Conservation (phyloP, 768 basidiomycete genomes). For the Cystobasidium tubakii region DNA sequence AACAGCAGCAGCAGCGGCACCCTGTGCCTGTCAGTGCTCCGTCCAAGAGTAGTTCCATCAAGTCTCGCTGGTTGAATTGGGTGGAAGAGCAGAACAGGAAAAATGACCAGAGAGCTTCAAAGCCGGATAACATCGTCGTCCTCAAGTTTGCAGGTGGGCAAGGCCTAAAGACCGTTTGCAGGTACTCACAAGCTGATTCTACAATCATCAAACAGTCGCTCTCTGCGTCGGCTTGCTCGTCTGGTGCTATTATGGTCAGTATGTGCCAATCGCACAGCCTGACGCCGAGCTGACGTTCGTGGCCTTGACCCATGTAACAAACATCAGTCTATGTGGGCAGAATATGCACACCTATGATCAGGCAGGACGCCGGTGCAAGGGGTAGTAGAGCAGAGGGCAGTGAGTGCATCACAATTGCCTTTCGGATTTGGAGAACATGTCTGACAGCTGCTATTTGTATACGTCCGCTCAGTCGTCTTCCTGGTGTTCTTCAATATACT, state of each 20-base stretch:
- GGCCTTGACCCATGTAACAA: not conserved
- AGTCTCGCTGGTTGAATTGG: not conserved
- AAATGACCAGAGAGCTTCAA: not conserved
- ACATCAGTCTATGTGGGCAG: constrained; percentile 26
- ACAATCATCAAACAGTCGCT: not conserved
- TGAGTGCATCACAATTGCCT: constrained; percentile 1
- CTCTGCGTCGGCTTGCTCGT: constrained; percentile 35
- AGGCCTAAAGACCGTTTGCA: too few relatives aligned
- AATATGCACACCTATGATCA: constrained; percentile 60
- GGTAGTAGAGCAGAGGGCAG: constrained; percentile 53
- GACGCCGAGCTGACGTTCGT: constrained; percentile 14
- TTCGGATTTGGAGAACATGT: too few relatives aligned
- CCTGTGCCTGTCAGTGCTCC: not conserved
- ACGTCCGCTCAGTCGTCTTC: constrained; percentile 11
- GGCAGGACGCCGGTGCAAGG: constrained; percentile 51
- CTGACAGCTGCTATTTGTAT: too few relatives aligned
- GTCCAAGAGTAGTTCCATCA: not conserved
- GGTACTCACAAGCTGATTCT: too few relatives aligned
- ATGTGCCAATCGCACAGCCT: not conserved
- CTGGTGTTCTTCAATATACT: constrained; percentile 34
- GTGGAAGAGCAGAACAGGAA: constrained; percentile 2
- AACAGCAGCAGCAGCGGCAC: not conserved
- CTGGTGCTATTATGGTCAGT: constrained; percentile 23
- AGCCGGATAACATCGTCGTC: constrained; percentile 2
- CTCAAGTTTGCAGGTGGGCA: constrained; percentile 21